Base-by-base conservation (phyloP, 106 monocot genomes). In the Platanthera guangdongensis region DNA sequence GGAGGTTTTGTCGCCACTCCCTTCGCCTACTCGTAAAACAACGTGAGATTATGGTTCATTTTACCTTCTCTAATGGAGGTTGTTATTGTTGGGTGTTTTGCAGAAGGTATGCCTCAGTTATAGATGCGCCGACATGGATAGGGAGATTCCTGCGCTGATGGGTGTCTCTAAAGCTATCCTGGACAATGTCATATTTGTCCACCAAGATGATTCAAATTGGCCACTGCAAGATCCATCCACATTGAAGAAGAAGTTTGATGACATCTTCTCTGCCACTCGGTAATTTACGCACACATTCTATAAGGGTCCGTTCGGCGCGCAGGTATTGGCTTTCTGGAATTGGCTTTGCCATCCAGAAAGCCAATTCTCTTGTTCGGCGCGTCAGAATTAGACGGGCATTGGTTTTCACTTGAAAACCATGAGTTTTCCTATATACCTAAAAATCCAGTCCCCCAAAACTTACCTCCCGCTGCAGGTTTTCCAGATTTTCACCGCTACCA, bases 131-230 rank as follows among this genome's bases (percentile, higher is more conserved):
- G 97, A 99, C 74, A 99, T 99, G 97, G 97, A 99, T 57, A 88
- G 94, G 75, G 97, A 99, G 81, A 99, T 99, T 47, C 92, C 97
- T 13, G 85, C 94, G 9, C 69, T 99, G 76, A 99, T 99, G 97
- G 94, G 97, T 11, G 94, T 99, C 9, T 99, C 97, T 0, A 99
- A 99, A 82, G 97, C 97, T 4, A 84, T 99, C 51, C 76, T 99
- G 70, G 97, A 99, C 79, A 99, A 99, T 79, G 97, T 99, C 39
- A 94, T 99, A 75, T 99, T 99, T 81, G 97, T 92, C n/a, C 97
- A 99, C 80, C 97, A 99, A 77, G 97, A 99, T 71, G 97, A 99
- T 5, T 94, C 97, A n/a, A 99, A 99, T 79, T 99, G 97, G 97
- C 97, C 97, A 1, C 53, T 99, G 55, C 97, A 99, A 72, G 97